Evolutionary conservation across 192 early-diverging fungal genomes (phyloP).

Genomic region (Jimgerdemannia lactiflua): DNA sequence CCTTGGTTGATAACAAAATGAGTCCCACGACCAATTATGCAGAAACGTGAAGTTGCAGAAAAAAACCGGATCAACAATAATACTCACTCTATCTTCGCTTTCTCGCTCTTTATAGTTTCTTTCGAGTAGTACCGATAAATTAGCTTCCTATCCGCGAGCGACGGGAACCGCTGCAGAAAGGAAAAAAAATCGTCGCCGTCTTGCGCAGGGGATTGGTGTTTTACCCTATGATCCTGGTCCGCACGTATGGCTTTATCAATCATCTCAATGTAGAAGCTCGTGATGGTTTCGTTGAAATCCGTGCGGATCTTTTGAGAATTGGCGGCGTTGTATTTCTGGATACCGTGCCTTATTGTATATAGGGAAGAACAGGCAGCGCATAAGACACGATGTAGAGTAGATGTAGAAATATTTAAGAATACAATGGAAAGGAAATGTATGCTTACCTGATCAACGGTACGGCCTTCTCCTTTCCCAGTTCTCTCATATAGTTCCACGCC

Average conservation of each 20-base stretch:
- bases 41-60: background rate
- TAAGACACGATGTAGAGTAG: background rate
- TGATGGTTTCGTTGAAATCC: conserved; percentile 34
- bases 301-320: conserved; percentile 4
- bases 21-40: background rate
- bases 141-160: conserved; percentile 17
- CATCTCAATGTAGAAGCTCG: conserved; percentile 27
- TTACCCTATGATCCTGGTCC: background rate
- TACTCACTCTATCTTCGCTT: conserved; percentile 5
- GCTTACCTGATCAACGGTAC: conserved; percentile 23
- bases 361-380: background rate
- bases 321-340: conserved; percentile 19
- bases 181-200: conserved; percentile 29
- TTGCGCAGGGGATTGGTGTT: background rate
- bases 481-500: conserved; percentile 40
- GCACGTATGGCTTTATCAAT: conserved; percentile 16
- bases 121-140: conserved; percentile 31
- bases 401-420: background rate
- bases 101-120: conserved; percentile 11
- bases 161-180: conserved; percentile 26
- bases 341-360: background rate
- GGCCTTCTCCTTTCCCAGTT: conserved; percentile 14
- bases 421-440: background rate
- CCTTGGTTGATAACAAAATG: background rate
- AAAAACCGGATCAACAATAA: background rate